Base-by-base conservation (phyloP, 2,329 filamentous ascomycete species). In the Mycosphaerella sp. region DNA sequence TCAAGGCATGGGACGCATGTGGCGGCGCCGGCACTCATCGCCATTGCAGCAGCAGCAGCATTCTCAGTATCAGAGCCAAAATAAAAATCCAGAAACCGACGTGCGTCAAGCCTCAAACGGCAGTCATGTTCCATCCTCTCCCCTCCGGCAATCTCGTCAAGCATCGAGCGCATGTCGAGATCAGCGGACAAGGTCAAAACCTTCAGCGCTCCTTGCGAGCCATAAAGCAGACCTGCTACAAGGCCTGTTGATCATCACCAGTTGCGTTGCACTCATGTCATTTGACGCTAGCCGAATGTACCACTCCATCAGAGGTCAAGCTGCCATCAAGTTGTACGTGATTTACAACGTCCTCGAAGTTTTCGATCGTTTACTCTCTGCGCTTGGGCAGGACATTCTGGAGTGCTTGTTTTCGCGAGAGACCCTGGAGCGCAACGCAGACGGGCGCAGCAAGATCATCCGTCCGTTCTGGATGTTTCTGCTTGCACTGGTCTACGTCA, bases 341-440 rank as follows among this genome's bases (percentile, higher is more conserved):
- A 97, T 98, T 49, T 98, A 95, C 75, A 98, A 98, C 65, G 87
- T 96, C 30, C 80, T 98, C 4, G 93, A 98, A 71, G 87, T 94
- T 1, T 86, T 86, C 48, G 93, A 98, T 69, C 85, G 90, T 6
- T 78, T 98, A 0, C 81, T 97, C 27, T 89, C 89, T 0, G 91
- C 93, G 0, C 77, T 98, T 2, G 93, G 93, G 0, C 94, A 98
- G 68, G 94, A 98, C 68, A 87, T 98, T 1, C 80, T 97, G 4
- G 93, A 98, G 68, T 97, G 91, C 62, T 78, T 98, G 1, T 95
- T 97, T 69, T 96, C 89, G 47, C 81, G 86, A 17, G 93, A 98
- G 72, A 94, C 89, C 0, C 78, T 98, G 1, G 93, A 95, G 46
- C 83, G 93, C 36, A 87, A 90, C 56, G 79, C 85, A 7, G 85